A percentile compares a stretch with the other conserved stretches of the same genome.
phyloP scores from a whole-genome alignment of 2,329 filamentous ascomycete species.

The Aspergillus novofumigatus region DNA sequence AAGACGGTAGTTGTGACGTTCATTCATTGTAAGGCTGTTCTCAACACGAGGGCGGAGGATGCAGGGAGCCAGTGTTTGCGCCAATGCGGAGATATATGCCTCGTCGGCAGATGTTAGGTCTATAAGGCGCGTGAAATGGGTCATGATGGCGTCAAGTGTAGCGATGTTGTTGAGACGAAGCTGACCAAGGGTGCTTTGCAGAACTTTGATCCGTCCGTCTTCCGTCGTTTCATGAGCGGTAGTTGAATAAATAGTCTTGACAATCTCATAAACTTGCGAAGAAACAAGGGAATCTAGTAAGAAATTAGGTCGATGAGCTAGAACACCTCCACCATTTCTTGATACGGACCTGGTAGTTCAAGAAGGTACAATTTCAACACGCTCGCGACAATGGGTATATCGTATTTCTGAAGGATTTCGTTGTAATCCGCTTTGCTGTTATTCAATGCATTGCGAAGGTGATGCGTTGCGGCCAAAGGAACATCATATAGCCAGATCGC shows the following conservation, averaged over 20 bases:
- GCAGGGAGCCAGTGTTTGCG: constrained; percentile 73
- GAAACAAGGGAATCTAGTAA: constrained; percentile 87
- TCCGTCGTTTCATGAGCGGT: constrained; percentile 73
- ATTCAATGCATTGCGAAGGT: constrained; percentile 77
- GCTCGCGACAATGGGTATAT: constrained; percentile 90
- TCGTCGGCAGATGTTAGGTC: constrained; percentile 96
- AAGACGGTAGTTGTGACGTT: constrained; percentile 86
- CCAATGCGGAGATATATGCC: constrained; percentile 70
- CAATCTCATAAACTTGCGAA: constrained; percentile 96
- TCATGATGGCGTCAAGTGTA: constrained; percentile 96
- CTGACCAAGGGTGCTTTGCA: constrained; percentile 93
- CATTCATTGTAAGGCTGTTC: constrained; percentile 88
- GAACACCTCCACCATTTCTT: neutral
- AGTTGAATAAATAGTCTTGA: constrained; percentile 92
- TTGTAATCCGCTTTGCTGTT: constrained; percentile 75
- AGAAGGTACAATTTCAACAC: constrained; percentile 90
- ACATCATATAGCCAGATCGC: constrained; percentile 95
- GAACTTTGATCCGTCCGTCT: constrained; percentile 75
- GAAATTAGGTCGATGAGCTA: constrained; percentile 1
- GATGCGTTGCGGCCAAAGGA: constrained; percentile 76
- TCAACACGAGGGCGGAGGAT: constrained; percentile 83
- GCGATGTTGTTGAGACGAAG: constrained; percentile 95
- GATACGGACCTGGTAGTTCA: constrained; percentile 78
- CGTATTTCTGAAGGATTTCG: constrained; percentile 78
- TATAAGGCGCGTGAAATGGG: constrained; percentile 94